Conservation (phyloP, 495 filamentous ascomycete species). For the Penicillium bialowiezense region DNA sequence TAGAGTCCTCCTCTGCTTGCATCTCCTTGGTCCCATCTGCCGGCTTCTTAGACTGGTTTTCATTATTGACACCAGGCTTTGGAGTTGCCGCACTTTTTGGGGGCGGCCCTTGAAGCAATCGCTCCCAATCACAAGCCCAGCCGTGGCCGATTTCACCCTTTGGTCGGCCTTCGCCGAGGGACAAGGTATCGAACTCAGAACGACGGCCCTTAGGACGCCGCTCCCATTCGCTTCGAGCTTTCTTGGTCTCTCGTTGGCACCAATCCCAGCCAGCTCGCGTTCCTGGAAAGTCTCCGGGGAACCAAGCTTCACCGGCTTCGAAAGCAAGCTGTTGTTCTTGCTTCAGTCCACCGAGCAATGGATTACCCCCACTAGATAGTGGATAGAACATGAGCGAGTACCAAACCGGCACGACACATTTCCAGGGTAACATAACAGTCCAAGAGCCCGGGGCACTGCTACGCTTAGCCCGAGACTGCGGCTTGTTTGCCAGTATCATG, state of each 20-base stretch:
- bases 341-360: conserved; percentile 77
- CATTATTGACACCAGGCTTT: conserved; percentile 4
- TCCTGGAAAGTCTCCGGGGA: conserved; percentile 84
- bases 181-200: conserved; percentile 70
- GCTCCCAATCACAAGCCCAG: conserved; percentile 86
- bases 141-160: conserved; percentile 84
- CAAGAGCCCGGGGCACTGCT: conserved; percentile 64
- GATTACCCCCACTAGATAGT: conserved; percentile 72
- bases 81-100: conserved; percentile 2
- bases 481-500: conserved; percentile 61
- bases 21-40: conserved; percentile 14
- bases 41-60: conserved; percentile 7
- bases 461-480: conserved; percentile 29
- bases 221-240: conserved; percentile 68
- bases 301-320: conserved; percentile 76
- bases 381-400: conserved; percentile 83
- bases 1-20: not conserved
- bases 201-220: conserved; percentile 79
- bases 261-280: conserved; percentile 77
- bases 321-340: conserved; percentile 80
- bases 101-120: conserved; percentile 43
- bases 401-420: conserved; percentile 84
- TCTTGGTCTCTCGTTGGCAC: conserved; percentile 63
- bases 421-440: conserved; percentile 90
- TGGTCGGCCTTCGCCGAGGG: conserved; percentile 61